phyloP scores from a whole-genome alignment of 2,329 filamentous ascomycete genomes.

The Clarireedia monteithiana region DNA sequence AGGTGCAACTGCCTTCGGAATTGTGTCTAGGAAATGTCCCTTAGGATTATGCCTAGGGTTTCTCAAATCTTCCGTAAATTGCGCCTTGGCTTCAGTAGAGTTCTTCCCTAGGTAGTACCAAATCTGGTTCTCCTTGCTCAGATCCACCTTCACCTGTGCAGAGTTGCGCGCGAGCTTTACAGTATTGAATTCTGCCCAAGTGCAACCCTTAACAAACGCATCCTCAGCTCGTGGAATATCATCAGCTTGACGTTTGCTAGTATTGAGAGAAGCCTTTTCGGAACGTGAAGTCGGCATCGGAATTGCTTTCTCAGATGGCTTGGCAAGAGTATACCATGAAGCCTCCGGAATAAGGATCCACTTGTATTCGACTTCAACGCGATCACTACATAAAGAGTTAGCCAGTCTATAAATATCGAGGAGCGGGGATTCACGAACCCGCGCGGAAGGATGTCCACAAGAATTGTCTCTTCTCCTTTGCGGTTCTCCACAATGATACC shows the following conservation, averaged over 20 bases:
- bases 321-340: slow-evolving; percentile 62
- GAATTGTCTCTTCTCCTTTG: slow-evolving; percentile 62
- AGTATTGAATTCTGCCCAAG: slow-evolving; percentile 74
- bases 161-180: slow-evolving; percentile 48
- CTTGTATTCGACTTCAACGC: slow-evolving; percentile 76
- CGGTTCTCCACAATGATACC: slow-evolving; percentile 82
- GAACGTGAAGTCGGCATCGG: slow-evolving; percentile 59
- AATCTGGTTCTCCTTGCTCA: slow-evolving; percentile 64
- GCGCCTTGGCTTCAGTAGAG: slow-evolving; percentile 84
- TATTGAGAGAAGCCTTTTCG: slow-evolving; percentile 59
- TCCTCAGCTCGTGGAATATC: slow-evolving; percentile 59
- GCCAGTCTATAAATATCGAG: slow-evolving; percentile 20
- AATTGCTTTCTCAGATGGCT: slow-evolving; percentile 64
- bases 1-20: slow-evolving; percentile 45
- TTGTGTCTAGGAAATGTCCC: slow-evolving; percentile 65
- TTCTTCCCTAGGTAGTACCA: slow-evolving; percentile 84
- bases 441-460: slow-evolving; percentile 78
- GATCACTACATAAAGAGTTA: slow-evolving; percentile 50
- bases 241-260: slow-evolving; percentile 51
- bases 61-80: slow-evolving; percentile 74
- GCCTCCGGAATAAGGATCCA: slow-evolving; percentile 70
- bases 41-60: slow-evolving; percentile 55
- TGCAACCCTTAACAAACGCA: slow-evolving; percentile 58
- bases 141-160: slow-evolving; percentile 60
- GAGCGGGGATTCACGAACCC: slow-evolving; percentile 50